phyloP scores from a whole-genome alignment of 129 eudicot genomes.

The Calendula officinalis region DNA sequence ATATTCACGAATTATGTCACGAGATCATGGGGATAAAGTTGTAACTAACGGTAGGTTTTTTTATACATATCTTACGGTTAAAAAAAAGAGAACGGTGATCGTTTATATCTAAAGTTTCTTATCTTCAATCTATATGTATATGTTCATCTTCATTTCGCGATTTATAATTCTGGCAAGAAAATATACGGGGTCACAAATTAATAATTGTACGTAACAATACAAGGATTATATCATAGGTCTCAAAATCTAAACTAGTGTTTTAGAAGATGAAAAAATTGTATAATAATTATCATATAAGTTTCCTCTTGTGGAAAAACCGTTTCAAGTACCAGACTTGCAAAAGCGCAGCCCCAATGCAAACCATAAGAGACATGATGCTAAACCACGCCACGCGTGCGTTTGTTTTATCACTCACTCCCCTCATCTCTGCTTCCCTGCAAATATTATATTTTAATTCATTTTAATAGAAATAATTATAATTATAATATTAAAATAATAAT shows the following conservation, averaged over 20 bases:
- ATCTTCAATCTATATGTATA: too few species aligned
- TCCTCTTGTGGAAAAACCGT: conserved; percentile 74
- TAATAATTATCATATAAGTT: conserved; percentile 59
- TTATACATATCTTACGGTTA: too few species aligned
- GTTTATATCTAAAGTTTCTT: too few species aligned
- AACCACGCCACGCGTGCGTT: conserved; percentile 75
- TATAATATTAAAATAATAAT: not conserved
- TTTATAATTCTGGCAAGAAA: too few species aligned
- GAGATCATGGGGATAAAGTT: too few species aligned
- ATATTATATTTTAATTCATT: too few species aligned
- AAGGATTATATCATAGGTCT: conserved; percentile 19
- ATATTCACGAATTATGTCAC: too few species aligned
- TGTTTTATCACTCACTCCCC: conserved; percentile 73
- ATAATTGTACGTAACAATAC: conserved; percentile 15
- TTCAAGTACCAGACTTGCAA: conserved; percentile 63
- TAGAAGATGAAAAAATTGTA: not conserved
- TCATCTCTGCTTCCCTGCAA: conserved; percentile 84
- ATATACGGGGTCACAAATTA: too few species aligned
- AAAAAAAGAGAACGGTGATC: too few species aligned
- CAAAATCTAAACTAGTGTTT: conserved; percentile 20
- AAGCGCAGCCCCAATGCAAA: conserved; percentile 62
- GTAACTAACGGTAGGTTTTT: too few species aligned
- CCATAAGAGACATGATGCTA: conserved; percentile 73
- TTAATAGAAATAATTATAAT: too few species aligned
- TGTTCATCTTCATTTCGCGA: too few species aligned